phyloP scores from a whole-genome alignment of 176 grass and related monocot genomes.

The Zizania latifolia region DNA sequence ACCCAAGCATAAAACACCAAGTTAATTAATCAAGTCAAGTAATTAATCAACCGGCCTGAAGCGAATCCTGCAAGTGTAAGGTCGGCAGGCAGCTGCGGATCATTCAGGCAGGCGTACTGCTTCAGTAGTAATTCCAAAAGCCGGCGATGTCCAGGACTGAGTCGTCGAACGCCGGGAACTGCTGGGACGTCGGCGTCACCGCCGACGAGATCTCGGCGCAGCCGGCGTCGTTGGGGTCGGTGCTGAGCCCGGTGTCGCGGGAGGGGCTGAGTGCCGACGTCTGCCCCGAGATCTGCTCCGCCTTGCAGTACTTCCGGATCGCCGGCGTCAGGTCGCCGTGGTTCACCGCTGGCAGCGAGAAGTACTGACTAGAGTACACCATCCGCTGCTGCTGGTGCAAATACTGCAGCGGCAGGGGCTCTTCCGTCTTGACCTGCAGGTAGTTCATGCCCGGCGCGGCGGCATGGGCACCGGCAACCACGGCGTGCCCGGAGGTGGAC shows the following conservation, averaged over 20 bases:
- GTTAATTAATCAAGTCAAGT: constrained; percentile 43
- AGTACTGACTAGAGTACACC: constrained; percentile 35
- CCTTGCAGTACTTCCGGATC: constrained; percentile 75
- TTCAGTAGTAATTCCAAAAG: constrained; percentile 61
- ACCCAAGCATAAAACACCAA: not conserved
- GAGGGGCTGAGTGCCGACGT: constrained; percentile 52
- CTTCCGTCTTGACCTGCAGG: constrained; percentile 38
- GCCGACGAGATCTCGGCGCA: constrained; percentile 85
- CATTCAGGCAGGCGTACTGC: too few species aligned
- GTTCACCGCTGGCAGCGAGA: constrained; percentile 30
- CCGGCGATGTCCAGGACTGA: constrained; percentile 37
- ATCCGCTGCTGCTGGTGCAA: constrained; percentile 1
- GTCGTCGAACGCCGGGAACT: constrained; percentile 38
- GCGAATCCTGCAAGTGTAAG: not conserved
- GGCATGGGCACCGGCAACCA: not conserved
- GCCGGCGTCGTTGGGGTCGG: constrained; percentile 29
- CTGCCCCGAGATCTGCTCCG: constrained; percentile 54
- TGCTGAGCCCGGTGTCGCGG: constrained; percentile 65
- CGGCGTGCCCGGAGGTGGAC: constrained; percentile 19
- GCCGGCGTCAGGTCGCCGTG: constrained; percentile 31
- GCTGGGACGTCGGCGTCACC: constrained; percentile 28
- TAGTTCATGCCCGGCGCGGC: not conserved
- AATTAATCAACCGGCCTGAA: constrained; percentile 28
- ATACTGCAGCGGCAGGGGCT: constrained; percentile 21
- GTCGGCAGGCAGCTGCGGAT: not conserved